Conservation (phyloP, 192 early-diverging fungal genomes). For the Chytriomyces hyalinus region DNA sequence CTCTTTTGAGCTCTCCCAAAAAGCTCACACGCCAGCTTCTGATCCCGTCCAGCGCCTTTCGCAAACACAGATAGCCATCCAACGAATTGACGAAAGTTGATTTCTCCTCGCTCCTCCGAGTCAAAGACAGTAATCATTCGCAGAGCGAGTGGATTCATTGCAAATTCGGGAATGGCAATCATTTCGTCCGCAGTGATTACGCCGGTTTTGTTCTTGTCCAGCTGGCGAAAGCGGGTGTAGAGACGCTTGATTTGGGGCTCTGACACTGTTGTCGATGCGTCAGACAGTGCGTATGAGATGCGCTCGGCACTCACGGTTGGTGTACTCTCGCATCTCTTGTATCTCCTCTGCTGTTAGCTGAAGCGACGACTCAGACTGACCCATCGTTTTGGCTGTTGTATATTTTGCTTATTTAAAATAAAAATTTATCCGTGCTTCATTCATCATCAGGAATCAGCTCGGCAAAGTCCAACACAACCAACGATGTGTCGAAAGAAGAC, state of each 20-base stretch:
- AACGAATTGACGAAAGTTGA: slow-evolving; percentile 53
- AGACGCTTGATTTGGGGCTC: slow-evolving; percentile 46
- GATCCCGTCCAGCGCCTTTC: slow-evolving; percentile 46
- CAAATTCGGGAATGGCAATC: slow-evolving; percentile 56
- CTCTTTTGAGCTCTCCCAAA: slow-evolving; percentile 8
- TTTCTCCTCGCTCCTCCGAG: slow-evolving; percentile 42
- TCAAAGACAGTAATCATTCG: slow-evolving; percentile 53
- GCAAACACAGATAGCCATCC: slow-evolving; percentile 41
- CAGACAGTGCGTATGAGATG: too few species aligned
- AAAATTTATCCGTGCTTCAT: too few species aligned
- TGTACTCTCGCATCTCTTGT: too few species aligned
- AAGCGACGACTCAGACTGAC: too few species aligned
- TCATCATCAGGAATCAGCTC: slow-evolving; percentile 20
- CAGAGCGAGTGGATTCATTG: slow-evolving; percentile 55
- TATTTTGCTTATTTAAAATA: too few species aligned
- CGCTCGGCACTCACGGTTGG: too few species aligned
- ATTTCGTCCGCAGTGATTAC: slow-evolving; percentile 49
- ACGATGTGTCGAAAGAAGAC: slow-evolving; percentile 53
- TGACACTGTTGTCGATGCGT: slow-evolving; percentile 30
- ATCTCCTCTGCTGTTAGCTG: too few species aligned
- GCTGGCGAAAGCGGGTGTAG: slow-evolving; percentile 49
- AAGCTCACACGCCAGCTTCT: slow-evolving; percentile 52
- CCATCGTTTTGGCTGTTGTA: too few species aligned
- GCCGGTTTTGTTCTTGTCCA: slow-evolving; percentile 55
- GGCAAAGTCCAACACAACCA: slow-evolving; percentile 57